phyloP scores from a whole-genome alignment of 768 basidiomycete species.

The Lactarius sp. region DNA sequence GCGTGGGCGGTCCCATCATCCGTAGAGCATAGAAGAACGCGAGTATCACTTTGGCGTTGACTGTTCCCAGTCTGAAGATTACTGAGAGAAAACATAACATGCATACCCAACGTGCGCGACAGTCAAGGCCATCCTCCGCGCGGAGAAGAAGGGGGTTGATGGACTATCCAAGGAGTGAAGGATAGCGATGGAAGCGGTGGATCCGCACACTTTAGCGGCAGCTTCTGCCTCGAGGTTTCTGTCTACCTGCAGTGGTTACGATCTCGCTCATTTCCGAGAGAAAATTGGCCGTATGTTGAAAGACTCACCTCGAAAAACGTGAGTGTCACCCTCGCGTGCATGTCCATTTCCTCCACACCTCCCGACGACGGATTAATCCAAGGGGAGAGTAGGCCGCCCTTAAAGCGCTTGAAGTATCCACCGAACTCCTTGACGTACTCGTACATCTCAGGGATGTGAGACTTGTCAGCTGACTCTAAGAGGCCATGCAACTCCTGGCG shows the following conservation, averaged over 20 bases:
- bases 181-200: slow-evolving; percentile 86
- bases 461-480: slow-evolving; percentile 72
- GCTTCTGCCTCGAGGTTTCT: slow-evolving; percentile 62
- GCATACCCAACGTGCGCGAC: slow-evolving; percentile 89
- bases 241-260: slow-evolving; percentile 51
- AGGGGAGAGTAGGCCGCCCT: slow-evolving; percentile 69
- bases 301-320: slow-evolving; percentile 77
- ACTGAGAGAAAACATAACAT: not conserved
- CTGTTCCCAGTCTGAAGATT: not conserved
- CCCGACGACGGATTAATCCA: slow-evolving; percentile 42
- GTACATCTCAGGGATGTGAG: slow-evolving; percentile 68
- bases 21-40: slow-evolving; percentile 76
- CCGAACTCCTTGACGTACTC: slow-evolving; percentile 74
- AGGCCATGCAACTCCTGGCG: slow-evolving; percentile 81
- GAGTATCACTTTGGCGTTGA: slow-evolving; percentile 62
- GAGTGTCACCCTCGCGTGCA: slow-evolving; percentile 81
- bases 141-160: slow-evolving; percentile 75
- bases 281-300: not conserved
- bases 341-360: slow-evolving; percentile 42
- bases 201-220: slow-evolving; percentile 73
- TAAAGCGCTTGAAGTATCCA: slow-evolving; percentile 89
- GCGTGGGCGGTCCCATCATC: slow-evolving; percentile 67
- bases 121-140: slow-evolving; percentile 70
- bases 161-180: slow-evolving; percentile 88
- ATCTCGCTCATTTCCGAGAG: slow-evolving; percentile 4